Conservation (phyloP, 2,329 filamentous ascomycete genomes). For the Herpotrichia juniperi region DNA sequence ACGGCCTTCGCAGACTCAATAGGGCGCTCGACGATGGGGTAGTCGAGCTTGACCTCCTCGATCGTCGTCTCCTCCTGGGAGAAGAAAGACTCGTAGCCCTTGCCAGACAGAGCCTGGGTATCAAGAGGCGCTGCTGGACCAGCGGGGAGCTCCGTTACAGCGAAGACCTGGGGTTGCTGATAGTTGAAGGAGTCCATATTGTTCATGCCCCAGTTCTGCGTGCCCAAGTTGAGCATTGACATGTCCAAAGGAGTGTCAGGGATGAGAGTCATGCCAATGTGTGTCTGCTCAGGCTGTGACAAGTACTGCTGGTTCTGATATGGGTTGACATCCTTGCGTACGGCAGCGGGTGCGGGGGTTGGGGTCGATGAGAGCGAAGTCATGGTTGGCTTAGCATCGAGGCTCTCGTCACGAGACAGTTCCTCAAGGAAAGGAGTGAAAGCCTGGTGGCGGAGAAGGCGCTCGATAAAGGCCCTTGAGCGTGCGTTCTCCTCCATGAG, state of each 20-base stretch:
- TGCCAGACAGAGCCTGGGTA: slow-evolving; percentile 70
- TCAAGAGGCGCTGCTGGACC: slow-evolving; percentile 66
- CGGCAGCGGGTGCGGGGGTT: slow-evolving; percentile 50
- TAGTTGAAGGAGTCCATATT: slow-evolving; percentile 54
- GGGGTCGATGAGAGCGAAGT: slow-evolving; percentile 33
- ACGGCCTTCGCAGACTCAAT: slow-evolving; percentile 27
- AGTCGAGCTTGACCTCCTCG: slow-evolving; percentile 57
- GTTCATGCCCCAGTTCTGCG: slow-evolving; percentile 56
- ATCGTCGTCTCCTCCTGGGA: slow-evolving; percentile 44
- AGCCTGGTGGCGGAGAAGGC: slow-evolving; percentile 64
- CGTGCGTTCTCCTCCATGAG: slow-evolving; percentile 86
- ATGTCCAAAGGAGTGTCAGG: slow-evolving; percentile 79
- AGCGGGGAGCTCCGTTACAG: slow-evolving; percentile 73
- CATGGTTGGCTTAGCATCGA: slow-evolving; percentile 39
- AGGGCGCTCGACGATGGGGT: slow-evolving; percentile 54
- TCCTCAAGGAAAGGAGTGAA: slow-evolving; percentile 55
- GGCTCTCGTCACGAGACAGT: slow-evolving; percentile 45
- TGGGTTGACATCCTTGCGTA: slow-evolving; percentile 68
- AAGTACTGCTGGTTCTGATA: slow-evolving; percentile 59
- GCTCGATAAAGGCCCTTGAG: slow-evolving; percentile 79
- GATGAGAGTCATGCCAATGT: slow-evolving; percentile 79
- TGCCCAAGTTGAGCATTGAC: slow-evolving; percentile 63
- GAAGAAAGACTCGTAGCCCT: slow-evolving; percentile 54
- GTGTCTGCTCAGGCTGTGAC: slow-evolving; percentile 61
- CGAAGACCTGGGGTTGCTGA: slow-evolving; percentile 72